A percentile compares a stretch with the other conserved stretches of the same genome.
These are phyloP conservation scores for Asterochloris sp. DNA, from an alignment of 139 green algal species.

Conservation along the genomic window DNA sequence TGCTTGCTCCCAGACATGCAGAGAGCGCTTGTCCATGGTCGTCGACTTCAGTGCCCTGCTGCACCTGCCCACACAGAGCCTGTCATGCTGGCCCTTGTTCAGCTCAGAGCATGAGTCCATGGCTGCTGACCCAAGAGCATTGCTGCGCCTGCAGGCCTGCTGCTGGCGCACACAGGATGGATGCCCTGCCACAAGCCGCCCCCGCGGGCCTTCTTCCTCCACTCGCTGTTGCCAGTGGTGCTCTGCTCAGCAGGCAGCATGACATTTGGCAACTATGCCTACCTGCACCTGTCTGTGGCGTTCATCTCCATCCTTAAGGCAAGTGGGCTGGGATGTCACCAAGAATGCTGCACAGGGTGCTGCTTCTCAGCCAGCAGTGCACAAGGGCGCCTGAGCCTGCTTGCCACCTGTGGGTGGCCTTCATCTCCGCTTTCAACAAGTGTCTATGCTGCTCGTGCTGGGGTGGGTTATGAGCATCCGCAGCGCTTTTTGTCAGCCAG, in stretches of 20 bases:
- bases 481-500: too few species aligned
- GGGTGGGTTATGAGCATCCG: too few species aligned
- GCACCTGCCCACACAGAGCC: background rate
- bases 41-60: background rate
- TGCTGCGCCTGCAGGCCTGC: slow-evolving; percentile 16
- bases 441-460: too few species aligned
- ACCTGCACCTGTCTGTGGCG: slow-evolving; percentile 59
- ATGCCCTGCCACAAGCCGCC: slow-evolving; percentile 30
- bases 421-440: slow-evolving; percentile 27
- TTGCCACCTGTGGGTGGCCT: slow-evolving; percentile 43
- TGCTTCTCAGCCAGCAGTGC: too few species aligned
- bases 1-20: background rate
- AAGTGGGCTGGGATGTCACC: background rate
- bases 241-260: slow-evolving; percentile 39
- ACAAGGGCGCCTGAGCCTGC: too few species aligned
- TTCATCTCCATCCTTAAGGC: slow-evolving; percentile 73
- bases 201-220: slow-evolving; percentile 2
- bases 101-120: background rate
- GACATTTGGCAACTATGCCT: slow-evolving; percentile 58
- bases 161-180: slow-evolving; percentile 20
- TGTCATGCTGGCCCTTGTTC: background rate
- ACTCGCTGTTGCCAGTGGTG: slow-evolving; percentile 43
- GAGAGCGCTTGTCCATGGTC: background rate
- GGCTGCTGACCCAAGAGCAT: background rate
- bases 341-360: too few species aligned